These are phyloP conservation scores for Adansonia grandidieri DNA, from an alignment of 441 rosid genomes.

Conservation along the genomic window DNA sequence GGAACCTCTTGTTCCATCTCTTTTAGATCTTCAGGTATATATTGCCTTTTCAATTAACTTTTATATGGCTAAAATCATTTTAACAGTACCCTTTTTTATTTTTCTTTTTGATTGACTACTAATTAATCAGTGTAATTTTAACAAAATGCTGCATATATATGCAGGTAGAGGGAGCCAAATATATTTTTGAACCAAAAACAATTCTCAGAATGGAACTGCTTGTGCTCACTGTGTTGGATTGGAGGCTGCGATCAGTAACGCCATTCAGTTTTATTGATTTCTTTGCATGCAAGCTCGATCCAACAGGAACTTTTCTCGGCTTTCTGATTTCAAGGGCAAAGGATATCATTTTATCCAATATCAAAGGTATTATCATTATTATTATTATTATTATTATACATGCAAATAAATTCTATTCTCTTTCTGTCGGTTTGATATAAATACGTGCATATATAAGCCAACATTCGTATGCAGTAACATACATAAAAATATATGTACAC, in stretches of 20 bases:
- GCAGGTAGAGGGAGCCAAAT: conserved; percentile 75
- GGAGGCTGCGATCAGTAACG: conserved; percentile 94
- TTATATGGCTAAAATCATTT: neutral
- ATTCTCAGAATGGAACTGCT: conserved; percentile 89
- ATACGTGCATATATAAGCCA: neutral
- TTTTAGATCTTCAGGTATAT: conserved; percentile 80
- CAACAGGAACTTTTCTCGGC: conserved; percentile 58
- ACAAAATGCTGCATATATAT: neutral
- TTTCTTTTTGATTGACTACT: neutral
- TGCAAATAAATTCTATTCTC: neutral
- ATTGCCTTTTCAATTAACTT: neutral
- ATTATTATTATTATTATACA: conserved; percentile 15
- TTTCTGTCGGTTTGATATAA: neutral
- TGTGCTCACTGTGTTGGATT: conserved; percentile 77
- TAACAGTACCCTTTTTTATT: neutral
- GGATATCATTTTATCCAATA: conserved; percentile 72
- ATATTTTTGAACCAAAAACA: conserved; percentile 80
- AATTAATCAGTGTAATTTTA: conserved; percentile 5
- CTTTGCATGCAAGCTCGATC: conserved; percentile 87
- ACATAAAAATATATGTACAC: neutral
- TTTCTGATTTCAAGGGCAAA: conserved; percentile 71
- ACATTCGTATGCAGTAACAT: neutral
- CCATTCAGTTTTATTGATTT: conserved; percentile 79
- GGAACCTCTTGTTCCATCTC: conserved; percentile 87
- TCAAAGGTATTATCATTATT: conserved; percentile 72